These are phyloP conservation scores for Cymbopogon flexuosus DNA, from an alignment of 202 grass and related monocot species.

Conservation along the genomic window DNA sequence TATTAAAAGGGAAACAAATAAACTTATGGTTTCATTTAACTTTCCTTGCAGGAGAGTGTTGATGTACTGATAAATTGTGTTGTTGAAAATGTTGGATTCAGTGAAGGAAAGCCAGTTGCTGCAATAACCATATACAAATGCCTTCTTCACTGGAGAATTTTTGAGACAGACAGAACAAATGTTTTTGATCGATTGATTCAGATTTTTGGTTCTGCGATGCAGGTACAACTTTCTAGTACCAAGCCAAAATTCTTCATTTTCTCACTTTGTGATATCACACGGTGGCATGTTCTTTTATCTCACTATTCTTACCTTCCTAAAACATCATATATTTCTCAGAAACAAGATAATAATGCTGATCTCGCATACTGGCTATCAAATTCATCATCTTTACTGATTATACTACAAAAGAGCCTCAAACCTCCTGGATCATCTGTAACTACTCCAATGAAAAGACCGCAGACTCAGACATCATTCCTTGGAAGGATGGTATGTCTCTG, in stretches of 20 bases:
- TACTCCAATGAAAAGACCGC: conserved; percentile 58
- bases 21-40: conserved; percentile 27
- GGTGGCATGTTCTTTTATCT: not conserved
- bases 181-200: conserved; percentile 85
- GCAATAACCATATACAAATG: conserved; percentile 94
- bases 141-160: conserved; percentile 86
- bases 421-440: conserved; percentile 45
- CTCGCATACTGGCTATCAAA: conserved; percentile 90
- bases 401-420: conserved; percentile 92
- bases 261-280: not conserved
- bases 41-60: conserved; percentile 69
- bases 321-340: conserved; percentile 47
- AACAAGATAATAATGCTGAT: conserved; percentile 66
- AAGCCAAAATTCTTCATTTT: conserved; percentile 2
- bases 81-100: conserved; percentile 68
- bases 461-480: conserved; percentile 80
- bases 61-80: conserved; percentile 75
- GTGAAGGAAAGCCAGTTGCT: conserved; percentile 72
- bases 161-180: conserved; percentile 87
- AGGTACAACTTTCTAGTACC: conserved; percentile 49
- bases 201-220: conserved; percentile 75
- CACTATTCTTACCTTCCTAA: conserved; percentile 20
- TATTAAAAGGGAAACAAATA: conserved; percentile 2
- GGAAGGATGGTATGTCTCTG: conserved; percentile 70
- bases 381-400: conserved; percentile 67